A percentile compares a stretch with the other conserved stretches of the same genome.
Evolutionary conservation across 192 early-diverging fungal species (phyloP).

Genomic region (Kickxella alabastrina): DNA sequence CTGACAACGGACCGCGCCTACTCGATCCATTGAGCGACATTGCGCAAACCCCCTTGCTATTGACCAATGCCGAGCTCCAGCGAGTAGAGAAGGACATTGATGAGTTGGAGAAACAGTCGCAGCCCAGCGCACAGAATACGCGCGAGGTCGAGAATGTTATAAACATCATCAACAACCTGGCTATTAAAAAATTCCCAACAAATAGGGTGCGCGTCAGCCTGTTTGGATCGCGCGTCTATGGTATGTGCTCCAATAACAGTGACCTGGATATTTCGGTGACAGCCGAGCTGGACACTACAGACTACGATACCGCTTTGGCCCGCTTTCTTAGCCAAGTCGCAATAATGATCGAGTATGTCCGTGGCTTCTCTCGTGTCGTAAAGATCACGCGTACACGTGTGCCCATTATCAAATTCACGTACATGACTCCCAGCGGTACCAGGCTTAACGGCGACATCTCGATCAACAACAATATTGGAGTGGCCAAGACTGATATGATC

Average conservation of each 20-base stretch:
- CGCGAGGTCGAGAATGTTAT: too few species aligned
- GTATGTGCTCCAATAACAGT: background rate
- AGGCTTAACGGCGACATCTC: conserved; percentile 26
- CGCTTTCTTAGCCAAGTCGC: conserved; percentile 1
- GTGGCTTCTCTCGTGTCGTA: conserved; percentile 4
- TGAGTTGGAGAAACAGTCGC: too few species aligned
- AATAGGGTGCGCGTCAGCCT: too few species aligned
- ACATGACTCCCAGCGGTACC: background rate
- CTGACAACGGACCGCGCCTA: too few species aligned
- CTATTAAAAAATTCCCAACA: too few species aligned
- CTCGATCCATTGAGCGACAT: too few species aligned
- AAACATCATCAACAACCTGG: too few species aligned
- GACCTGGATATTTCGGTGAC: background rate
- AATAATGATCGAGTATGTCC: background rate
- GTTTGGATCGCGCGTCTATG: background rate
- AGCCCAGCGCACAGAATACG: too few species aligned
- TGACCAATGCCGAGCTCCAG: too few species aligned
- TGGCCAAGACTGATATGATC: conserved; percentile 14
- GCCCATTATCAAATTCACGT: conserved; percentile 35
- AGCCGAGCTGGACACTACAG: too few species aligned
- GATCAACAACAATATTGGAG: conserved; percentile 10
- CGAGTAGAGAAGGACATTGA: too few species aligned
- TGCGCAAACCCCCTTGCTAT: too few species aligned
- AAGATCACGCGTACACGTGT: conserved; percentile 16
- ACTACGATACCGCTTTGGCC: background rate